Conservation (phyloP, 2,329 filamentous ascomycete genomes). For the Fusarium phyllophilum region DNA sequence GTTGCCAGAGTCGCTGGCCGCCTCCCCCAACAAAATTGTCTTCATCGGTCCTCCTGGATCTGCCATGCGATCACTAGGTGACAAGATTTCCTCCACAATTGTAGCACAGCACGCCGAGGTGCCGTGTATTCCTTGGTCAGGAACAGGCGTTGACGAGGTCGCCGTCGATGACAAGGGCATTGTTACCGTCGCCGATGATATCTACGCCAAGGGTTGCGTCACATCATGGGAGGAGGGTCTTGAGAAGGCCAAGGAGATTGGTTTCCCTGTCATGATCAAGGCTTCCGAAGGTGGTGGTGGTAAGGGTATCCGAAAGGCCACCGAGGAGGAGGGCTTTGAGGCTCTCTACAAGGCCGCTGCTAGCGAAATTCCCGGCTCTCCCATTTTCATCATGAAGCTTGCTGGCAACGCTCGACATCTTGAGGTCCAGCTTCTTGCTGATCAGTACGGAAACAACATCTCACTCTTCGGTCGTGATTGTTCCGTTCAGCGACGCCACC, state of each 20-base stretch:
- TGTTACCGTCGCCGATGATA: slow-evolving; percentile 86
- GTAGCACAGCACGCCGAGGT: slow-evolving; percentile 97
- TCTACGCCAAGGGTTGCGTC: slow-evolving; percentile 93
- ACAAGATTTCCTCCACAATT: slow-evolving; percentile 99
- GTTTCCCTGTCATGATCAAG: slow-evolving; percentile 99
- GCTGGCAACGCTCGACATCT: slow-evolving; percentile 95
- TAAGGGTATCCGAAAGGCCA: slow-evolving; percentile 98
- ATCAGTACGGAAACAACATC: slow-evolving; percentile 99
- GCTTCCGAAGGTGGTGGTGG: slow-evolving; percentile 99
- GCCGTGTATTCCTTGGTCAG: slow-evolving; percentile 99
- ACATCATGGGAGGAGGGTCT: slow-evolving; percentile 90
- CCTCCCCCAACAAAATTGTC: slow-evolving; percentile 97
- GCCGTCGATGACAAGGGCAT: slow-evolving; percentile 82
- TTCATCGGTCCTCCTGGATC: slow-evolving; percentile 98
- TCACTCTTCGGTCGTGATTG: slow-evolving; percentile 98
- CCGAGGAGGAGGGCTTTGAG: slow-evolving; percentile 84
- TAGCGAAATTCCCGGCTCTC: slow-evolving; percentile 96
- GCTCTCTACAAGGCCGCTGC: slow-evolving; percentile 93
- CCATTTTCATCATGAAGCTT: slow-evolving; percentile 99
- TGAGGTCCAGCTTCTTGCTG: slow-evolving; percentile 95
- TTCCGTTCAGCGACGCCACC: slow-evolving; percentile 96
- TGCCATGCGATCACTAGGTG: slow-evolving; percentile 97
- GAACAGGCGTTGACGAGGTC: slow-evolving; percentile 87
- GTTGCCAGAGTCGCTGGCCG: slow-evolving; percentile 93
- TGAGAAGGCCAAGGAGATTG: slow-evolving; percentile 85